Evolutionary conservation across 805 yeast genomes (phyloP), one percentile per base, ranked within the genome.

Genomic region (Millerago galiae): DNA sequence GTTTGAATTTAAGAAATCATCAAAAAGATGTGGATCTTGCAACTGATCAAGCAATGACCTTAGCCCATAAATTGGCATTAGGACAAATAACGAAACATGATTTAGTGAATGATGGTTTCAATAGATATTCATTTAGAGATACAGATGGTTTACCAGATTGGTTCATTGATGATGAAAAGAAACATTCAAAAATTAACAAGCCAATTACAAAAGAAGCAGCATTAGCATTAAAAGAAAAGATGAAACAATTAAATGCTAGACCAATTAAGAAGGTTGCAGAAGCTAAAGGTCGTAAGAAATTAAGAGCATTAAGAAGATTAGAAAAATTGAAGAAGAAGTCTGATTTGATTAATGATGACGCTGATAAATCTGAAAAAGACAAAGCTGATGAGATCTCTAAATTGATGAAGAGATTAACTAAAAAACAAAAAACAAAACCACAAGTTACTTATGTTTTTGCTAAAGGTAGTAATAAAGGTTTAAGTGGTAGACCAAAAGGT

Each of bases 241-340:
- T 78, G 71, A 79, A 71, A 58, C 83, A 90, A 47, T 67, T 93
- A 62, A 93, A 93, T 64, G 97, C 99, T 10, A 80, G 99, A 63
- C 99, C 99, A 10, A 91, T 93, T 59, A 93, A 93, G 78, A 93
- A 93, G 77, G 97, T 93, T n/a, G 76, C 86, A 53, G 99, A 93
- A 66, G 99, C 99, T 5, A 81, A 87, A 61, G 97, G 95, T 18
- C 81, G 99, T 66, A 91, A 91, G 82, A 85, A 85, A 75, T 74
- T 85, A 86, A 81, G 96, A 65, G 95, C 97, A 4, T 72, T 83
- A 54, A 79, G 81, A 59, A 79, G 95, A 60, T 67, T 91, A 49
- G 97, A 90, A 61, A 83, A 84, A 66, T 65, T 91, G 59, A 85
- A 85, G 72, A 90, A 85, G 83, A 91, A 91, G 74, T 83, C 95